phyloP scores from a whole-genome alignment of 352 stramenopile genomes.

The Phytopythium montanum region DNA sequence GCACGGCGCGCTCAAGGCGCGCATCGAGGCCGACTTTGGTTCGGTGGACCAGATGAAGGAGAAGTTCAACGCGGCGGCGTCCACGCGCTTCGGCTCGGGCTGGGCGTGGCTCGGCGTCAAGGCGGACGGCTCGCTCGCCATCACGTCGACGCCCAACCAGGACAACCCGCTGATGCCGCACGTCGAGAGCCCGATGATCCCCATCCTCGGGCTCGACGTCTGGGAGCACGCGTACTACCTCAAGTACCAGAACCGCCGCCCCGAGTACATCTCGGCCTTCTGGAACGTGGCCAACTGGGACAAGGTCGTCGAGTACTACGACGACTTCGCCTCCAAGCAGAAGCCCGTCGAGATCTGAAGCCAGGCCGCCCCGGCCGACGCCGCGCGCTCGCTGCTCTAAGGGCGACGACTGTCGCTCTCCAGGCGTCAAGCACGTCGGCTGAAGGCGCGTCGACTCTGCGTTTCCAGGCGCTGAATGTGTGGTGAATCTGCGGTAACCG shows the following conservation, averaged over 20 bases:
- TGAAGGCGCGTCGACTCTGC: no score
- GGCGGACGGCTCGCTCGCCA: slow-evolving; percentile 89
- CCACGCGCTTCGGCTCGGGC: slow-evolving; percentile 87
- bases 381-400: slow-evolving; percentile 16
- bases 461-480: background rate
- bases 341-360: slow-evolving; percentile 84
- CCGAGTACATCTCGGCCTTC: slow-evolving; percentile 96
- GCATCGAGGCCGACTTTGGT: slow-evolving; percentile 89
- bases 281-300: slow-evolving; percentile 98
- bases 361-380: slow-evolving; percentile 13
- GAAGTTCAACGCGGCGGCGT: slow-evolving; percentile 87
- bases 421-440: background rate
- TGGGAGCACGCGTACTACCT: slow-evolving; percentile 97
- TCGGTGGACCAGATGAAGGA: slow-evolving; percentile 88
- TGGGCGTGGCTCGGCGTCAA: slow-evolving; percentile 90
- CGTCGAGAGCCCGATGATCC: slow-evolving; percentile 80
- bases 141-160: slow-evolving; percentile 97
- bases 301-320: slow-evolving; percentile 91
- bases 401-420: background rate
- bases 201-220: slow-evolving; percentile 94
- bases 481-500: background rate
- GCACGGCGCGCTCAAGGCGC: slow-evolving; percentile 73
- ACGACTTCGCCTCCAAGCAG: slow-evolving; percentile 83
- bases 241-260: slow-evolving; percentile 96
- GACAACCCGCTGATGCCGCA: slow-evolving; percentile 87